phyloP scores from a whole-genome alignment of 345 rosid genomes.

The Fremontodendron californicum region DNA sequence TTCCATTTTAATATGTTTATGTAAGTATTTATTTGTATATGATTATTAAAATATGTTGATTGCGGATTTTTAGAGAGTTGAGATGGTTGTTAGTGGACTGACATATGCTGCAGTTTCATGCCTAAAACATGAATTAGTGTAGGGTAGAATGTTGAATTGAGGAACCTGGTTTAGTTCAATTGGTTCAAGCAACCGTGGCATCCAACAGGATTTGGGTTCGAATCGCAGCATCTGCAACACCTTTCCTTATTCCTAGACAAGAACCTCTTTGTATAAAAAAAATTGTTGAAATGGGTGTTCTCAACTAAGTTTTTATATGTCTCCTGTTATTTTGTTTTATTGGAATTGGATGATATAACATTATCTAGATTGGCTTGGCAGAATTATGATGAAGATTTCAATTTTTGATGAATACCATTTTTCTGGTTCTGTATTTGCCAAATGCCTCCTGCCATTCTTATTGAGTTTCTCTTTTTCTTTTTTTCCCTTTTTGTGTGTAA shows the following conservation, averaged over 20 bases:
- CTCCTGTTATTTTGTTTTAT: background rate
- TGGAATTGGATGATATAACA: background rate
- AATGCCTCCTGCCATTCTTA: background rate
- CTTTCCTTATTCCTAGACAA: no score
- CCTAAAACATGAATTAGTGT: background rate
- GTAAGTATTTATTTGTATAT: no score
- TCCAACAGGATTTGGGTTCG: no score
- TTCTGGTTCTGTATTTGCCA: background rate
- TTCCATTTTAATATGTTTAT: background rate
- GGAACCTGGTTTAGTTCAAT: no score
- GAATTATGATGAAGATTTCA: background rate
- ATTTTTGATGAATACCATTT: background rate
- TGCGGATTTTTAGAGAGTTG: background rate
- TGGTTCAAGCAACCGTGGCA: no score
- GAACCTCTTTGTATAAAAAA: no score
- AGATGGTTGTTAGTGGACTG: background rate
- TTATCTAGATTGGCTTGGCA: background rate
- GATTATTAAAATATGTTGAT: background rate
- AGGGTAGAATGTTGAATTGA: background rate
- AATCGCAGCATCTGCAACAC: no score
- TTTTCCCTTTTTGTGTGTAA: no score
- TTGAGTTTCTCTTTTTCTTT: no score
- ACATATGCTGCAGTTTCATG: background rate
- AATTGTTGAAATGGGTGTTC: background rate
- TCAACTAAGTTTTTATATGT: background rate